Base-by-base conservation (phyloP, 2,329 filamentous ascomycete genomes). In the Fusarium sp. region DNA sequence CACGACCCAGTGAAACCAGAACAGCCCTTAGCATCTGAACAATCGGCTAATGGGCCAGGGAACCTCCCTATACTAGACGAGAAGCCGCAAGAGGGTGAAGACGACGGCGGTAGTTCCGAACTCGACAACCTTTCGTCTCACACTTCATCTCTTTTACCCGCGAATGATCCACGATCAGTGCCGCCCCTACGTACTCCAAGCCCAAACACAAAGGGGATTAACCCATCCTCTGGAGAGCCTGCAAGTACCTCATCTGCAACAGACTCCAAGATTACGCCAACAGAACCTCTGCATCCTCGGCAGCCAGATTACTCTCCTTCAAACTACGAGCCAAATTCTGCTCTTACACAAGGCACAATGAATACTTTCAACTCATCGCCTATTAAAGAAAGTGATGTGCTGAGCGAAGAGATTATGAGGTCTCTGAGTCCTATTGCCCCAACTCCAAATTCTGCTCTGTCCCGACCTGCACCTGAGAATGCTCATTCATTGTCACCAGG, bases 401-500 rank as follows among this genome's bases (percentile, higher is more conserved):
- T 94, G 48, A 86, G 89, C 29, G 90, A 93, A 63, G 92, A 94
- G 73, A 94, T 94, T 58, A 88, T 93, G 56, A 88, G 87, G 62
- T 92, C 89, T 44, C 82, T 94, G 4, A 90, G 85, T 58, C 86
- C 90, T 1, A 76, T 82, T 15, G 80, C 80, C 16, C 62, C 63
- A 30, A 70, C 80, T 10, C 51, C 64, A 18, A 67, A 47, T 30
- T 45, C 74, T 40, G 44, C 63, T 8, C 58, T 74, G 3, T 38
- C 58, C 25, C 58, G 62, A 20, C 59, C 69, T 29, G 41, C 59
- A 15, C 65, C 60, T 16, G 69, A 71, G 11, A 69, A 65, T 22
- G 47, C 65, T 9, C 63, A 69, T 25, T 62, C 62, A 15, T 64
- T 76, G 11, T 53, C 72, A n/a, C 59, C 72, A 8, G 68, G 65